These are phyloP conservation scores for Sapria himalayana DNA, from an alignment of 345 rosid genomes.

Conservation along the genomic window DNA sequence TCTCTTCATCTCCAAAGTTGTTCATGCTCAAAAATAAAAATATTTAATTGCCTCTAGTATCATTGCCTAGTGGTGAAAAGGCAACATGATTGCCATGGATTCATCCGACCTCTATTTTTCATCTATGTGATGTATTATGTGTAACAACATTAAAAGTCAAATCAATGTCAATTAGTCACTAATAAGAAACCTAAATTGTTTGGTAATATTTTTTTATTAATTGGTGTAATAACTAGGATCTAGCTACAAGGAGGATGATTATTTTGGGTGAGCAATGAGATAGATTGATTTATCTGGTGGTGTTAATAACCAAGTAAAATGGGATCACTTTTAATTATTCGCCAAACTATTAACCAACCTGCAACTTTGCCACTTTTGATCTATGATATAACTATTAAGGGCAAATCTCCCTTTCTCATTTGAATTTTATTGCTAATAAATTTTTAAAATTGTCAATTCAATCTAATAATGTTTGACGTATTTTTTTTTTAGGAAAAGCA, in stretches of 20 bases:
- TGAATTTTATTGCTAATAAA: neutral
- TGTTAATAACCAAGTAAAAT: too few species aligned
- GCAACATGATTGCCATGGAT: neutral
- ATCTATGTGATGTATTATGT: neutral
- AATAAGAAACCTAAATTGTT: neutral
- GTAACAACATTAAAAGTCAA: slow-evolving; percentile 3
- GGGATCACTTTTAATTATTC: neutral
- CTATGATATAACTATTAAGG: neutral
- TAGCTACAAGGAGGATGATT: slow-evolving; percentile 5
- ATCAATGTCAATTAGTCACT: neutral
- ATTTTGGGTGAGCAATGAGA: neutral
- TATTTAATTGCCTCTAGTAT: neutral
- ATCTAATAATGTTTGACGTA: too few species aligned
- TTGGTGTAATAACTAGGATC: slow-evolving; percentile 5
- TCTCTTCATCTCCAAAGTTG: neutral
- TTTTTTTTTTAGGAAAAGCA: neutral
- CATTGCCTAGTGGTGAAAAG: neutral
- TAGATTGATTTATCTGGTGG: slow-evolving; percentile 1
- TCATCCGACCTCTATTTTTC: neutral
- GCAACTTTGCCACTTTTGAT: neutral
- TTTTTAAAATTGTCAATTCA: neutral
- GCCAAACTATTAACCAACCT: too few species aligned
- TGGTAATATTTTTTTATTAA: neutral
- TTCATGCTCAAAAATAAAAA: neutral
- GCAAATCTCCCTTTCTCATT: neutral